Percentiles rank a stretch among this genome's conserved stretches.
Evolutionary conservation across 805 yeast genomes (phyloP).

Genomic region (Candida chauliodis): DNA sequence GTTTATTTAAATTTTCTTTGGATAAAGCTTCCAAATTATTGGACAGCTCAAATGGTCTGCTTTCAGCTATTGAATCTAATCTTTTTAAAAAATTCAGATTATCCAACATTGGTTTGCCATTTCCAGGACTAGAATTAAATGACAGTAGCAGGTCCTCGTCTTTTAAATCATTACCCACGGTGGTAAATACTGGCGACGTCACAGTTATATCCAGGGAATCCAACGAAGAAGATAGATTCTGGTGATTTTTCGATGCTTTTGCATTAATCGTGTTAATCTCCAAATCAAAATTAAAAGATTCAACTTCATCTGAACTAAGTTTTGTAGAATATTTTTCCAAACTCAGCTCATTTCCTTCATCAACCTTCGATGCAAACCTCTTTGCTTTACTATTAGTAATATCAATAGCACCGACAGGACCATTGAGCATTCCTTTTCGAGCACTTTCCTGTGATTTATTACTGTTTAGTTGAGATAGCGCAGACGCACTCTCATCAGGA

Average conservation of each 20-base stretch:
- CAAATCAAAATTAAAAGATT: slow-evolving; percentile 26
- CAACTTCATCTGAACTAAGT: slow-evolving; percentile 7
- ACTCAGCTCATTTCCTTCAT: no score
- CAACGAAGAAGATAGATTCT: slow-evolving; percentile 26
- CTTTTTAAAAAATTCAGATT: slow-evolving; percentile 10
- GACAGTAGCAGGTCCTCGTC: slow-evolving; percentile 40
- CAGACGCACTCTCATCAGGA: slow-evolving; percentile 39
- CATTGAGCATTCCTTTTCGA: background rate
- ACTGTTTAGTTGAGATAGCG: slow-evolving; percentile 32
- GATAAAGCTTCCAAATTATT: slow-evolving; percentile 16
- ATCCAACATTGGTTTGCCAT: slow-evolving; percentile 5
- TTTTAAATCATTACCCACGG: slow-evolving; percentile 21
- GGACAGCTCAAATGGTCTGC: slow-evolving; percentile 24
- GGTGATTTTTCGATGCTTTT: slow-evolving; percentile 22
- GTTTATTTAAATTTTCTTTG: slow-evolving; percentile 9
- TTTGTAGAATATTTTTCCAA: slow-evolving; percentile 1
- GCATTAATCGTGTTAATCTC: slow-evolving; percentile 50
- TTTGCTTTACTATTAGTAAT: slow-evolving; percentile 7
- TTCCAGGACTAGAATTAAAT: slow-evolving; percentile 21
- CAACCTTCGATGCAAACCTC: slow-evolving; percentile 4
- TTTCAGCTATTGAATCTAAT: slow-evolving; percentile 31
- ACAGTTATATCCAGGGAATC: slow-evolving; percentile 33
- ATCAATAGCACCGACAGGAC: slow-evolving; percentile 8
- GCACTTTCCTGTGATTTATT: slow-evolving; percentile 6
- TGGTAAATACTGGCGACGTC: slow-evolving; percentile 35